phyloP scores from a whole-genome alignment of 2,329 filamentous ascomycete genomes.

The Exophiala lecanii-corni region DNA sequence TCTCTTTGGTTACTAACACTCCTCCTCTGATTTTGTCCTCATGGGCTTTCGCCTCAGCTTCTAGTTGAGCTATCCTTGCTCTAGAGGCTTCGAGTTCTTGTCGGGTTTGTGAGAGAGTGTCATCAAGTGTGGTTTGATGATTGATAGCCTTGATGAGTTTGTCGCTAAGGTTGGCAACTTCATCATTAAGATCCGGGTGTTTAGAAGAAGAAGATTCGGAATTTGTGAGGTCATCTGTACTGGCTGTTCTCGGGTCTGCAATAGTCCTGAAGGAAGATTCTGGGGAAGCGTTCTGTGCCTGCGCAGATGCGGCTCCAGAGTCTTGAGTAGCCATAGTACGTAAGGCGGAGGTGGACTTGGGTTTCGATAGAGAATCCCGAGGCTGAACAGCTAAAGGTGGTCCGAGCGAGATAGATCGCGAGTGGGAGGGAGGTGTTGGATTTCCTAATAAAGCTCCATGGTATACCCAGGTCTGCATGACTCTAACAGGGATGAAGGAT shows the following conservation, averaged over 20 bases:
- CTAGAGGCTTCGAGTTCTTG: constrained; percentile 74
- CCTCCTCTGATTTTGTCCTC: constrained; percentile 67
- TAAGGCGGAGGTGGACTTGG: constrained; percentile 42
- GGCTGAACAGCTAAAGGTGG: constrained; percentile 12
- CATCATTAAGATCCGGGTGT: constrained; percentile 61
- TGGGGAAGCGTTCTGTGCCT: constrained; percentile 30
- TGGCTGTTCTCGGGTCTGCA: constrained; percentile 39
- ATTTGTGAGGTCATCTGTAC: constrained; percentile 34
- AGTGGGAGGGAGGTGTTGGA: constrained; percentile 12
- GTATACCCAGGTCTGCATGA: constrained; percentile 20
- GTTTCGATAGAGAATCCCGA: constrained; percentile 34
- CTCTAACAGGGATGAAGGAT: neutral
- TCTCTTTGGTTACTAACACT: constrained; percentile 68
- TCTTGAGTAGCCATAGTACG: constrained; percentile 32
- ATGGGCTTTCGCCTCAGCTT: constrained; percentile 64
- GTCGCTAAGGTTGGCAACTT: constrained; percentile 85
- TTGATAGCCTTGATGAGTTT: constrained; percentile 98
- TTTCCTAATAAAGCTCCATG: constrained; percentile 22
- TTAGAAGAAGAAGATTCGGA: constrained; percentile 35
- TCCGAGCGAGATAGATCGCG: constrained; percentile 22
- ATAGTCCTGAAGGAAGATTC: constrained; percentile 43
- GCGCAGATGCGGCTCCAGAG: constrained; percentile 24
- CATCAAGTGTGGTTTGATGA: constrained; percentile 86
- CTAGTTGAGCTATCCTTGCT: constrained; percentile 63
- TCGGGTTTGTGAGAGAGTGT: constrained; percentile 74